A percentile compares a stretch with the other conserved stretches of the same genome.
Conservation (phyloP, 257 asterid genomes). For the Scutellaria galericulata region DNA sequence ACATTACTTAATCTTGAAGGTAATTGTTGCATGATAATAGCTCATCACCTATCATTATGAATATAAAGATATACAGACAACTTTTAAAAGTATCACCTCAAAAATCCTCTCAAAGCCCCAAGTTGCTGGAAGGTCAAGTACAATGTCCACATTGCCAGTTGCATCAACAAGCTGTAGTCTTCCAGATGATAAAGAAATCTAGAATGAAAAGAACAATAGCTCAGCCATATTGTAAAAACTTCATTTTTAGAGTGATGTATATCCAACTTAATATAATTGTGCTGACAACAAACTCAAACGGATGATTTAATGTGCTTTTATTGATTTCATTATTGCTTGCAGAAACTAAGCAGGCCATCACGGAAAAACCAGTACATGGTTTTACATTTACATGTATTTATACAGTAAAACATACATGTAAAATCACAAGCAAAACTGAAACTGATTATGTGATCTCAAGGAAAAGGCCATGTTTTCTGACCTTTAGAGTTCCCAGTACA, state of each 20-base stretch:
- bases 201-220: constrained; percentile 39
- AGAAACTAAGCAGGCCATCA: constrained; percentile 18
- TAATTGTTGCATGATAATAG: neutral
- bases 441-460: constrained; percentile 1
- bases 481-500: constrained; percentile 79
- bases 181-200: constrained; percentile 84
- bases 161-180: constrained; percentile 87
- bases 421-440: constrained; percentile 29
- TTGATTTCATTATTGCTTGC: neutral
- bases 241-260: constrained; percentile 1
- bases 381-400: constrained; percentile 18
- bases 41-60: constrained; percentile 1
- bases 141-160: constrained; percentile 79
- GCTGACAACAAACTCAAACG: constrained; percentile 5
- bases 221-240: constrained; percentile 25
- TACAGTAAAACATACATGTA: constrained; percentile 9
- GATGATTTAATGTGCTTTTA: neutral
- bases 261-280: constrained; percentile 5
- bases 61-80: constrained; percentile 25
- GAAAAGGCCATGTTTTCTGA: constrained; percentile 35
- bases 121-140: constrained; percentile 57
- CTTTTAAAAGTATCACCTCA: constrained; percentile 57
- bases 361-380: neutral
- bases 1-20: constrained; percentile 19
- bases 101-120: constrained; percentile 58